Percentiles rank a stretch among this genome's conserved stretches.
These are phyloP conservation scores for Aspergillus leporis DNA, from an alignment of 495 filamentous ascomycete species.

Conservation along the genomic window DNA sequence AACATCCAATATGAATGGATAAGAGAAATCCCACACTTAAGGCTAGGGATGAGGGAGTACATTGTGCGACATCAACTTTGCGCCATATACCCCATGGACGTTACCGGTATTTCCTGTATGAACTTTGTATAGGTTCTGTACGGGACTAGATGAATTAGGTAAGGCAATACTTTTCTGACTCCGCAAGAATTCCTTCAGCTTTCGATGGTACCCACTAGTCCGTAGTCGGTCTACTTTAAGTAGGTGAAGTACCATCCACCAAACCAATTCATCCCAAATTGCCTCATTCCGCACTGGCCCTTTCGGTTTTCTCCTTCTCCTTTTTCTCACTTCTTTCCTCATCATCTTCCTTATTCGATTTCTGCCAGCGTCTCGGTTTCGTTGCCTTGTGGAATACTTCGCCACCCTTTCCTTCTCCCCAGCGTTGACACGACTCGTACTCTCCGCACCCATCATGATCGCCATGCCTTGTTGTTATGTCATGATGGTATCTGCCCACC, in stretches of 20 bases:
- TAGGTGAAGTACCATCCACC: neutral
- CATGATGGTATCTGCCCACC: conserved; percentile 23
- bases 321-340: conserved; percentile 2
- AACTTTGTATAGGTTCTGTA: too few species aligned
- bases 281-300: neutral
- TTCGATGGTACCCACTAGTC: neutral
- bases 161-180: neutral
- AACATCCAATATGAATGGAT: neutral
- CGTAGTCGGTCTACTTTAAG: neutral
- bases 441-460: conserved; percentile 18
- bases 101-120: neutral
- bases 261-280: neutral
- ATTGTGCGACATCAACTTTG: too few species aligned
- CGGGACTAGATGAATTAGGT: neutral
- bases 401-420: conserved; percentile 3
- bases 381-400: conserved; percentile 2
- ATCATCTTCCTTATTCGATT: neutral
- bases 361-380: conserved; percentile 3
- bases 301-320: neutral
- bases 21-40: too few species aligned
- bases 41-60: too few species aligned
- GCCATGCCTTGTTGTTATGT: conserved; percentile 19
- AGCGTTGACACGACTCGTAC: neutral
- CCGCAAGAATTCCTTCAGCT: conserved; percentile 1
- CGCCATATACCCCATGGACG: neutral